Percentiles rank a stretch among this genome's conserved stretches.
Evolutionary conservation across 2,329 filamentous ascomycete genomes (phyloP).

Genomic region (Graphium sp.): DNA sequence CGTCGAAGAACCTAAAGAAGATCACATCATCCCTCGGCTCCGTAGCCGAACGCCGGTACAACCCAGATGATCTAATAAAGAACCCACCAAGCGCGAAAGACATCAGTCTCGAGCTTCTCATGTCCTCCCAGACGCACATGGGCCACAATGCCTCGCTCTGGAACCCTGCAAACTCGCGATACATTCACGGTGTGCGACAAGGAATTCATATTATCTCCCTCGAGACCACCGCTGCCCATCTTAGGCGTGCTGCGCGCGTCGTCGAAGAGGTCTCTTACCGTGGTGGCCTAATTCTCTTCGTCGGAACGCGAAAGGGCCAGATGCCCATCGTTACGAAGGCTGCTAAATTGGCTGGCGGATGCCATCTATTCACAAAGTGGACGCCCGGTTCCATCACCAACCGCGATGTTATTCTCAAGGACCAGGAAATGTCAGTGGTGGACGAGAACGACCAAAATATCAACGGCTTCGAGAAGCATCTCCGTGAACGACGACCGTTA

Average conservation of each 20-base stretch:
- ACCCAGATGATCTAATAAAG: conserved; percentile 46
- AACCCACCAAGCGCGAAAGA: conserved; percentile 65
- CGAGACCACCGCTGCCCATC: conserved; percentile 72
- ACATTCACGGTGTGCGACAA: conserved; percentile 81
- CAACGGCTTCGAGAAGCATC: conserved; percentile 46
- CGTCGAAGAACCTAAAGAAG: conserved; percentile 9
- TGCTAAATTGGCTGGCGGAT: conserved; percentile 60
- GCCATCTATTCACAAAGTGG: conserved; percentile 87
- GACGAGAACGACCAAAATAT: conserved; percentile 51
- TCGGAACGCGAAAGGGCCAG: conserved; percentile 72
- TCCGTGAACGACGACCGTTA: conserved; percentile 46
- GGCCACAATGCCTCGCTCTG: conserved; percentile 82
- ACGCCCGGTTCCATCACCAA: conserved; percentile 86
- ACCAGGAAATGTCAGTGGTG: conserved; percentile 55
- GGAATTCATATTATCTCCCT: conserved; percentile 88
- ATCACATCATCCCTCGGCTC: conserved; percentile 32
- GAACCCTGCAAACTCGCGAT: conserved; percentile 87
- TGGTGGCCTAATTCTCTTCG: conserved; percentile 79
- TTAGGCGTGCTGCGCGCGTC: conserved; percentile 84
- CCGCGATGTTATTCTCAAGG: conserved; percentile 69
- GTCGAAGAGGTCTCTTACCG: conserved; percentile 72
- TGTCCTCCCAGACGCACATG: conserved; percentile 76
- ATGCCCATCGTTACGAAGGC: conserved; percentile 66
- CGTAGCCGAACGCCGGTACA: conserved; percentile 36
- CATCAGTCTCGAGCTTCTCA: conserved; percentile 76